Base-by-base conservation (phyloP, 345 rosid genomes). In the Excoecaria cochinchinensis region DNA sequence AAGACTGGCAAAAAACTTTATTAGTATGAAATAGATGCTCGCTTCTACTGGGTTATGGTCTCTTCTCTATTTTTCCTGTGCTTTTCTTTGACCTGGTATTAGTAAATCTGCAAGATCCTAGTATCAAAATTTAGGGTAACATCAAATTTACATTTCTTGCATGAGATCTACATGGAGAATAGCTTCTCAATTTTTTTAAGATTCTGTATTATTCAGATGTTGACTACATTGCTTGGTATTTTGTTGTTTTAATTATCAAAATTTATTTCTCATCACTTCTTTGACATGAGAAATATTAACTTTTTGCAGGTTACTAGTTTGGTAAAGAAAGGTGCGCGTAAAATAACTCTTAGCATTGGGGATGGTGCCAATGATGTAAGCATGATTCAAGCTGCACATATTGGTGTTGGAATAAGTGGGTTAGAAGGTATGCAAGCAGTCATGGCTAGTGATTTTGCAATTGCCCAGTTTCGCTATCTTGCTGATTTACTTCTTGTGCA, bases 351-450 rank as follows among this genome's bases (percentile, higher is more conserved):
- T 75, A 89, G 98, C 79, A 96, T 96, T 77, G 99, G 99, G 61
- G 99, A 96, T 84, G 99, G 99, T 83, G 99, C 99, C 72, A 96
- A 96, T 85, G 99, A 96, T 81, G 99, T 96, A 79, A 93, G 98
- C 88, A 96, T 96, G 99, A 96, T 96, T 82, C 99, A 96, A 85
- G 99, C 99, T 47, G 98, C 99, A 80, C 99, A 96, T 84, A 92
- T 96, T 83, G 98, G 99, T 59, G 81, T 96, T 74, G 99, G 99
- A 78, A 96, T 96, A 81, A 96, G 99, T 80, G 99, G 99, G 73
- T 47, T 89, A 86, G 99, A 96, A 82, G 99, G 99, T 75, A 93
- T 93, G 98, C 97, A 96, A 86, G 99, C 98, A 62, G 99, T 93
- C 80, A 96, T 96, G 98, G 99, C 99, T 68, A 96, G 99, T 90